These are phyloP conservation scores for Cyamopsis tetragonoloba DNA, from an alignment of 306 rosid genomes.

Conservation along the genomic window DNA sequence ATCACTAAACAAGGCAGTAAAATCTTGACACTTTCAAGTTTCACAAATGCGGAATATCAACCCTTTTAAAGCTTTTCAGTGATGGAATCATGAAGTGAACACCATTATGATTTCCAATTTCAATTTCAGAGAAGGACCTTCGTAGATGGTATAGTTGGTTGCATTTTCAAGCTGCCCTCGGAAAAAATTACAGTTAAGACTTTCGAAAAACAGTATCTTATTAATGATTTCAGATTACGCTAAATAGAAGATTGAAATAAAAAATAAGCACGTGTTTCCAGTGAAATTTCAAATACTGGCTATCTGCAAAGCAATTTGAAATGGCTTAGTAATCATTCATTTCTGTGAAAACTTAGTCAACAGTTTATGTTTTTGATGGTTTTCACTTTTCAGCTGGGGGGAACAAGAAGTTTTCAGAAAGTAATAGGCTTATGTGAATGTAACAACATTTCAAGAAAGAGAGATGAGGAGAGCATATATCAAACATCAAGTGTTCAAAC, in stretches of 20 bases:
- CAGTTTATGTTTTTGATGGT: not conserved
- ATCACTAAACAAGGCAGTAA: not conserved
- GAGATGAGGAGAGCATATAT: not conserved
- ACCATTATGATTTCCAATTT: constrained; percentile 3
- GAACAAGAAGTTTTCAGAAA: not conserved
- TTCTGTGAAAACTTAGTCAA: not conserved
- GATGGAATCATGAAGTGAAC: not conserved
- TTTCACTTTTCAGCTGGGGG: not conserved
- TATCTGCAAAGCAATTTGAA: constrained; percentile 15
- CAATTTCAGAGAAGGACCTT: constrained; percentile 3
- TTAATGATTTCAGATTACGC: not conserved
- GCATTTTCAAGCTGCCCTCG: not conserved
- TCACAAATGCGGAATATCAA: not conserved
- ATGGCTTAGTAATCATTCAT: not conserved
- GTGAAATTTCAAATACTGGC: constrained; percentile 4
- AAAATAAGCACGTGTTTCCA: not conserved
- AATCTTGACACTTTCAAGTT: not conserved
- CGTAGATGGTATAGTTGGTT: not conserved
- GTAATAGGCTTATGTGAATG: not conserved
- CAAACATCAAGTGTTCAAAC: constrained; percentile 13
- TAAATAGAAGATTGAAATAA: not conserved
- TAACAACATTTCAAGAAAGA: not conserved
- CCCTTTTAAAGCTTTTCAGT: not conserved
- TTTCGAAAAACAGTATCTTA: not conserved
- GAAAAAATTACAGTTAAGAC: not conserved